phyloP scores from a whole-genome alignment of 345 rosid genomes.

The Citrus maxima region DNA sequence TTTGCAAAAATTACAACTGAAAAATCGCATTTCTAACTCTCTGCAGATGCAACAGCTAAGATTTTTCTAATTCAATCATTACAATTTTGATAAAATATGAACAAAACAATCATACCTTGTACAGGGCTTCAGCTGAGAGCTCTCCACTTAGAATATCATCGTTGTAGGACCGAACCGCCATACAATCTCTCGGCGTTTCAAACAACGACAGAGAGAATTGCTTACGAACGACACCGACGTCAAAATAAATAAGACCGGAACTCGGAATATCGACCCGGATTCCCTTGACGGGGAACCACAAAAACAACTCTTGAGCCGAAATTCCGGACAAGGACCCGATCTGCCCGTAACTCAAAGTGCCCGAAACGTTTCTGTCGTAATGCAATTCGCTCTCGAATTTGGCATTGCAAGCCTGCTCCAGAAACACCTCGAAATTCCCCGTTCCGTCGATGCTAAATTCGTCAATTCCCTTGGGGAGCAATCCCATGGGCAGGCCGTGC shows the following conservation, averaged over 20 bases:
- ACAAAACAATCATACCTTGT: constrained; percentile 33
- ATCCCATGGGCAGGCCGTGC: constrained; percentile 74
- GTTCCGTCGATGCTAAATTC: constrained; percentile 43
- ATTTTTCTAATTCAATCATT: background rate
- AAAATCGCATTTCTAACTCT: too few relatives aligned
- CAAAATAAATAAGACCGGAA: constrained; percentile 86
- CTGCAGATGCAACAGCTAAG: background rate
- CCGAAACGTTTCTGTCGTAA: constrained; percentile 73
- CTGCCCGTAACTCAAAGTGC: constrained; percentile 53
- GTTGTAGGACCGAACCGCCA: constrained; percentile 30
- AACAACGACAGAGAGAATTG: constrained; percentile 84
- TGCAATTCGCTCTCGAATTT: constrained; percentile 82
- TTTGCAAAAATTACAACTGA: background rate
- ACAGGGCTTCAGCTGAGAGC: constrained; percentile 18
- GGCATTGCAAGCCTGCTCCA: constrained; percentile 83
- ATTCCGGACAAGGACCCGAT: constrained; percentile 67
- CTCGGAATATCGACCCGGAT: constrained; percentile 83
- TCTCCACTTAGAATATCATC: constrained; percentile 4
- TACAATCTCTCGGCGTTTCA: constrained; percentile 77
- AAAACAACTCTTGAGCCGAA: constrained; percentile 78
- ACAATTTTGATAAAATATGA: background rate
- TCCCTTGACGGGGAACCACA: constrained; percentile 87
- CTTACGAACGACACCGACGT: constrained; percentile 80
- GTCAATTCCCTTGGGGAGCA: constrained; percentile 76
- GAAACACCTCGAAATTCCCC: constrained; percentile 66